Evolutionary conservation across 371 early-diverging fungal species (phyloP).

Genomic region (Zancudomyces culisetae): DNA sequence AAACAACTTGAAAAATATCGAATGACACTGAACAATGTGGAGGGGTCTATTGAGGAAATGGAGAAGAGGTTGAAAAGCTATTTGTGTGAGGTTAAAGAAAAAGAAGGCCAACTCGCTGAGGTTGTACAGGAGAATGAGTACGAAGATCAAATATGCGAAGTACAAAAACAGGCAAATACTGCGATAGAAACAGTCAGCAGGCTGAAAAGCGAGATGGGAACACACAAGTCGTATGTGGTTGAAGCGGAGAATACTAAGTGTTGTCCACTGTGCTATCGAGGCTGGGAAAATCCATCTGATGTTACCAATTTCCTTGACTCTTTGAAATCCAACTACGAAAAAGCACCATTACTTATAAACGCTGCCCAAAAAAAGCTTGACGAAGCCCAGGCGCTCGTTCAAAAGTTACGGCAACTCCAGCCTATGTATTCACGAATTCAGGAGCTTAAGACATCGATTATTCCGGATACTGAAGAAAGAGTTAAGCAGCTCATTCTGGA

Average conservation of each 20-base stretch:
- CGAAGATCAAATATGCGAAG: not conserved
- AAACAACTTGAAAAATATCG: not conserved
- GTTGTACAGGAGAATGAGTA: too few relatives aligned
- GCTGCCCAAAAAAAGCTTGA: slow-evolving; percentile 20
- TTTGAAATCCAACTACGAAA: slow-evolving; percentile 22
- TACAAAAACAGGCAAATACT: not conserved
- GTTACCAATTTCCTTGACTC: slow-evolving; percentile 28
- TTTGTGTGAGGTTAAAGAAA: not conserved
- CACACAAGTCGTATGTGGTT: slow-evolving; percentile 37
- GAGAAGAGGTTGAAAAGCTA: not conserved
- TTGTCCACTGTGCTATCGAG: slow-evolving; percentile 56
- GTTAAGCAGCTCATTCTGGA: slow-evolving; percentile 14
- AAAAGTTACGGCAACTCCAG: slow-evolving; percentile 23
- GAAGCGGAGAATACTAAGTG: slow-evolving; percentile 26
- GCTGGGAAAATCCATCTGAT: slow-evolving; percentile 28
- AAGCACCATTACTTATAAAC: slow-evolving; percentile 27
- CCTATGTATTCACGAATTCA: slow-evolving; percentile 26
- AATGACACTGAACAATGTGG: not conserved
- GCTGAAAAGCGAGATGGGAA: slow-evolving; percentile 27
- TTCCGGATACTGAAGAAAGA: slow-evolving; percentile 23
- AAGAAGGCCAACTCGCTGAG: too few relatives aligned
- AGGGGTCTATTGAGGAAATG: not conserved
- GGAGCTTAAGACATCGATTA: slow-evolving; percentile 16
- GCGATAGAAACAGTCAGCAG: slow-evolving; percentile 10
- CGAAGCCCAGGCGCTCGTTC: slow-evolving; percentile 16